Conservation (phyloP, 2,329 filamentous ascomycete genomes). For the Colletotrichum graminicola region DNA sequence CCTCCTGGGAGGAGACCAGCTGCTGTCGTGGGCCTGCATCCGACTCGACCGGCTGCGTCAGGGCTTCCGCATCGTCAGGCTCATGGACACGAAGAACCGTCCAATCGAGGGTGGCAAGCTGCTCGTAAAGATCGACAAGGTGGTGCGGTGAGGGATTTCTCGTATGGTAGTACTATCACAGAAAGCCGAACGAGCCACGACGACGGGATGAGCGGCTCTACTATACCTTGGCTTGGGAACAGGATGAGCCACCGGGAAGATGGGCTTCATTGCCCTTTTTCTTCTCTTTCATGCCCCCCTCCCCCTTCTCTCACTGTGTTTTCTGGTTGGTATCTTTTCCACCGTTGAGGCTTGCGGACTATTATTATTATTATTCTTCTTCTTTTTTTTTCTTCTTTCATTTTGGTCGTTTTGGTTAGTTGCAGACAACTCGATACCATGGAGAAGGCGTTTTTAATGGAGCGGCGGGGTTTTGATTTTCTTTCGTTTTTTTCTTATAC, state of each 20-base stretch:
- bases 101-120: slow-evolving; percentile 61
- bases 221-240: background rate
- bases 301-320: background rate
- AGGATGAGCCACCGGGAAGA: background rate
- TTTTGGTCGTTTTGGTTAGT: background rate
- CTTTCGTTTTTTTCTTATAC: too few species aligned
- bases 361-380: background rate
- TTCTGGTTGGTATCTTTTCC: background rate
- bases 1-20: slow-evolving; percentile 53
- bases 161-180: slow-evolving; percentile 15
- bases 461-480: background rate
- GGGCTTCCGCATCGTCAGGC: slow-evolving; percentile 67
- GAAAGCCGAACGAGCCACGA: too few species aligned
- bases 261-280: background rate
- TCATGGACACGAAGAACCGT: slow-evolving; percentile 61
- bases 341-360: background rate
- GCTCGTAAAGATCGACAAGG: slow-evolving; percentile 66
- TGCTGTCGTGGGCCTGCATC: slow-evolving; percentile 69
- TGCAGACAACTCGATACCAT: slow-evolving; percentile 23
- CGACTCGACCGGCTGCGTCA: slow-evolving; percentile 68
- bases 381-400: too few species aligned
- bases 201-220: background rate
- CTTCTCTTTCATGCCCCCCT: background rate
- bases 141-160: slow-evolving; percentile 49
- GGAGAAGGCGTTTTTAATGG: slow-evolving; percentile 17